Evolutionary conservation across 768 basidiomycete species (phyloP), one percentile per base, ranked within the genome.

Genomic region (Thelephora ganbajun): DNA sequence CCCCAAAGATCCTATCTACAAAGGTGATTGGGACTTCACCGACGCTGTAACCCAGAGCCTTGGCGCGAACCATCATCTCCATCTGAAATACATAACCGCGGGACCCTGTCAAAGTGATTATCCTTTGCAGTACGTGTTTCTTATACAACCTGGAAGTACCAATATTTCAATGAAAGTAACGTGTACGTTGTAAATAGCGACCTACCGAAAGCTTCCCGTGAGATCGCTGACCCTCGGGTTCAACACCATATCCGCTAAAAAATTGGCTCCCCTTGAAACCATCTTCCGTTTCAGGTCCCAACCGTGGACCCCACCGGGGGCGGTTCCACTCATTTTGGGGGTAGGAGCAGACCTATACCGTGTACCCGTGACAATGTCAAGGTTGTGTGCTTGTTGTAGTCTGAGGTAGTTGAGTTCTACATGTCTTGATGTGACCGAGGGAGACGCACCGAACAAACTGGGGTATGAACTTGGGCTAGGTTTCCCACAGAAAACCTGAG

Each of bases 81-180:
- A 94, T 94, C 70, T 94, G 91, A 69, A 94, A 93, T 26, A 94
- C 91, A 56, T 93, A 94, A 7, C 91, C 91, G 53, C 86, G 85
- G 2, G 89, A 90, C 51, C 81, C 74, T 1, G 85, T 90, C 53
- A 81, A 73, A 4, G 81, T 76, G 56, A 94, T 93, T 57, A 94
- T 84, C 54, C 89, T 79, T 43, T 74, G 76, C 47, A 94, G 69
- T 6, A 86, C 91, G 0, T 72, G 70, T 11, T 77, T 61, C 35
- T 85, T 79, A 61, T 94, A 94, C 13, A 94, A 63, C 50, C 87
- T 87, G 56, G 45, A 30, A 22, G n/a, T 44, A 47, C 11, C 55
- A 19, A 1, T 12, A 36, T 19, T 37, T 44, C 43, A 16, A 19
- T 2, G 34, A 39, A 19, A 3, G 34, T 22, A 35, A 41, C n/a